These are phyloP conservation scores for Clavispora vitiphila DNA, from an alignment of 805 yeast genomes.

Conservation along the genomic window DNA sequence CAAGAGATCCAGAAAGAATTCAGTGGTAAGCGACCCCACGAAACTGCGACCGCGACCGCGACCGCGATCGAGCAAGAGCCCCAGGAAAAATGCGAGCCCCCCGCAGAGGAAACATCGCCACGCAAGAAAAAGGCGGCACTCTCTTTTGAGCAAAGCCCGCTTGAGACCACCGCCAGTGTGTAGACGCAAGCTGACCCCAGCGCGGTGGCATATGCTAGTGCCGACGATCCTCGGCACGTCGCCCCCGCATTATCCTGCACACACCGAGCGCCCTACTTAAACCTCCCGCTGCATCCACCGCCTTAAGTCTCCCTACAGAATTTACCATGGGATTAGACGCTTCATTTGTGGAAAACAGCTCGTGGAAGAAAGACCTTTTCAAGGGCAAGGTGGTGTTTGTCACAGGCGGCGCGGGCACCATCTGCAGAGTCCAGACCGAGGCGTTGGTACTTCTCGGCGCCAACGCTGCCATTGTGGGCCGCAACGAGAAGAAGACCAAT, in stretches of 20 bases:
- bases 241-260: neutral
- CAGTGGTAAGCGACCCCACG: neutral
- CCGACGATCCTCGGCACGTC: neutral
- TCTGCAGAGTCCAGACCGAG: conserved; percentile 26
- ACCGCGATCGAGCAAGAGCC: neutral
- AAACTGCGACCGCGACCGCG: no score
- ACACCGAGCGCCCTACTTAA: neutral
- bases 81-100: neutral
- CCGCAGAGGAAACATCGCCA: neutral
- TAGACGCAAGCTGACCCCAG: no score
- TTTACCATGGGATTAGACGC: conserved; percentile 12
- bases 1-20: conserved; percentile 16
- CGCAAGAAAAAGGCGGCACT: neutral
- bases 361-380: conserved; percentile 24
- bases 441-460: conserved; percentile 26
- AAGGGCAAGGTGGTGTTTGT: conserved; percentile 28
- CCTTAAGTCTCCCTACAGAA: no score
- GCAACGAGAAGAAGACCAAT: conserved; percentile 22
- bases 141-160: neutral
- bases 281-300: no score
- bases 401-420: conserved; percentile 28
- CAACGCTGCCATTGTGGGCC: conserved; percentile 25
- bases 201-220: neutral
- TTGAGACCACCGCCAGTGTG: neutral
- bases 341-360: conserved; percentile 16